Conservation (phyloP, 208 protist genomes). For the Strigomonas galati region DNA sequence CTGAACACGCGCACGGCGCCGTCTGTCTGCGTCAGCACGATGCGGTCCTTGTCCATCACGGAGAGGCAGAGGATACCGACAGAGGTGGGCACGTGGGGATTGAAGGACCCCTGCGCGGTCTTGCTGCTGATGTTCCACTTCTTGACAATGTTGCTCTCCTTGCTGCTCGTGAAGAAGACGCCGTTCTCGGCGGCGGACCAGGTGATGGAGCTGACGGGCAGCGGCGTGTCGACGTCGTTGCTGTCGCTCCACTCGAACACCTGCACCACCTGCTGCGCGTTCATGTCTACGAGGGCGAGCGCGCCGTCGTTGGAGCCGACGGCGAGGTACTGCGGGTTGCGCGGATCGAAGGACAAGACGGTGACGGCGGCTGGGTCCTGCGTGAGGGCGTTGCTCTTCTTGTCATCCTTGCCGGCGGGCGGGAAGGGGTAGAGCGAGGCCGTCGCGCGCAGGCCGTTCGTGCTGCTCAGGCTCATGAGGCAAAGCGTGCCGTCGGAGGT, state of each 20-base stretch:
- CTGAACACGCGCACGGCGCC: constrained; percentile 80
- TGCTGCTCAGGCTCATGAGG: constrained; percentile 60
- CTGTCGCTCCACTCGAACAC: constrained; percentile 42
- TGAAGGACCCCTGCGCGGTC: constrained; percentile 33
- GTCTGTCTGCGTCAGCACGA: constrained; percentile 61
- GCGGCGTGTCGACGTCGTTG: constrained; percentile 12
- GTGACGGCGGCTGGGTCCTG: constrained; percentile 35
- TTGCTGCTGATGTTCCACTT: constrained; percentile 69
- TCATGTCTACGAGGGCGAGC: constrained; percentile 59
- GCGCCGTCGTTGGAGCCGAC: constrained; percentile 71
- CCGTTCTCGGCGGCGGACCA: constrained; percentile 60
- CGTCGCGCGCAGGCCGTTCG: constrained; percentile 52
- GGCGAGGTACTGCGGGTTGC: constrained; percentile 56
- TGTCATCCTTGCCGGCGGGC: constrained; percentile 28
- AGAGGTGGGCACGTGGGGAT: constrained; percentile 17
- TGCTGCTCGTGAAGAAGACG: constrained; percentile 69
- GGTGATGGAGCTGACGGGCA: constrained; percentile 52
- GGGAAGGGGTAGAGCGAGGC: constrained; percentile 59
- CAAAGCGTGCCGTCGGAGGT: constrained; percentile 68
- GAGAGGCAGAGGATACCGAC: constrained; percentile 39
- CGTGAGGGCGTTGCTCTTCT: constrained; percentile 13
- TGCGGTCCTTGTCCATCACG: constrained; percentile 39
- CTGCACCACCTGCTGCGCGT: constrained; percentile 39
- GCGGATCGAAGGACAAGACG: constrained; percentile 64
- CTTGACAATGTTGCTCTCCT: constrained; percentile 42